Conservation (phyloP, 129 eudicot genomes). For the Flaveria bidentis region DNA sequence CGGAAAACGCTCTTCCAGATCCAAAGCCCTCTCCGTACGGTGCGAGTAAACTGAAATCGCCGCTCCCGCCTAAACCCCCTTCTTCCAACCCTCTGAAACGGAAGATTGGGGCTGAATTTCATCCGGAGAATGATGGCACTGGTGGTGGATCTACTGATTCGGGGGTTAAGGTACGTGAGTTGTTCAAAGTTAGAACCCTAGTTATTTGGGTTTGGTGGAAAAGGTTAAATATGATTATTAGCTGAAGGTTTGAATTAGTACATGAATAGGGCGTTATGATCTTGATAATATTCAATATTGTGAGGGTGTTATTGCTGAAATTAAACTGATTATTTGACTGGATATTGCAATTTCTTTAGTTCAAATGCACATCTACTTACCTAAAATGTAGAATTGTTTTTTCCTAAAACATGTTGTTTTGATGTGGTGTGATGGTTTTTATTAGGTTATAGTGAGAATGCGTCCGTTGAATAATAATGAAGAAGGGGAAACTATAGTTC, state of each 20-base stretch:
- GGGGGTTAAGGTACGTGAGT: slow-evolving; percentile 63
- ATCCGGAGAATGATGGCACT: slow-evolving; percentile 34
- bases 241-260: neutral
- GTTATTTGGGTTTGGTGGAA: neutral
- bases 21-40: slow-evolving; percentile 18
- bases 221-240: neutral
- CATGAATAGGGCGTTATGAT: neutral
- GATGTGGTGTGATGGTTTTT: neutral
- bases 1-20: slow-evolving; percentile 42
- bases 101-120: slow-evolving; percentile 54
- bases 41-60: slow-evolving; percentile 48
- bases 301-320: too few species aligned
- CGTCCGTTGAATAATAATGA: slow-evolving; percentile 72
- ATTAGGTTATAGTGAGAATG: slow-evolving; percentile 86
- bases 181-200: slow-evolving; percentile 21
- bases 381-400: neutral
- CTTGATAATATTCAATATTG: neutral
- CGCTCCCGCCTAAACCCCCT: slow-evolving; percentile 81
- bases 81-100: slow-evolving; percentile 49
- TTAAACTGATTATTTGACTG: neutral
- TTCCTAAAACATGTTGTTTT: neutral
- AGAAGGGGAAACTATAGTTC: slow-evolving; percentile 63
- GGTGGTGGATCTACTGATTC: slow-evolving; percentile 52
- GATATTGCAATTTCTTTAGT: neutral
- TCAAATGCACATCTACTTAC: neutral